Percentiles rank a stretch among this genome's conserved stretches.
phyloP scores from a whole-genome alignment of 768 basidiomycete genomes.

The Polyporus arcularius region DNA sequence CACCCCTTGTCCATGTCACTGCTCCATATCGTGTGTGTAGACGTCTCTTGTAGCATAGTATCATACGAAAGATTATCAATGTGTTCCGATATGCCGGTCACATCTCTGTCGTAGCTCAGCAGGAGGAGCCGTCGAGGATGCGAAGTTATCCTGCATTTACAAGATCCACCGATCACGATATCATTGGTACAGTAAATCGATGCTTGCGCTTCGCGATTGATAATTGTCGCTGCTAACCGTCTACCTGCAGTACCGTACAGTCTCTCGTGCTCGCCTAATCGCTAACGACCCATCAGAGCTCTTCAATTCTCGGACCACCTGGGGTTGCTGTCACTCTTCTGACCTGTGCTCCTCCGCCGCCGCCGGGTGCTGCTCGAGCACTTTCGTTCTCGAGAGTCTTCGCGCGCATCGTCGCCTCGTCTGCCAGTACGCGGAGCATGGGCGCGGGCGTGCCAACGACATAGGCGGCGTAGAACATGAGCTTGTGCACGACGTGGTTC shows the following conservation, averaged over 20 bases:
- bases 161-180: no score
- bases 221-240: no score
- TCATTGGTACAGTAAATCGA: no score
- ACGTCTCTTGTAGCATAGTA: slow-evolving; percentile 24
- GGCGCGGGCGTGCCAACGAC: slow-evolving; percentile 48
- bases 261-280: no score
- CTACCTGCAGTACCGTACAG: no score
- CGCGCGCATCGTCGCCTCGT: slow-evolving; percentile 39
- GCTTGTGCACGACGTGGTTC: slow-evolving; percentile 54
- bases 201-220: no score
- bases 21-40: slow-evolving; percentile 21
- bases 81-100: no score
- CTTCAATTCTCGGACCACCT: slow-evolving; percentile 5
- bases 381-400: slow-evolving; percentile 29
- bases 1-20: slow-evolving; percentile 9
- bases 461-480: slow-evolving; percentile 71
- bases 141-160: no score
- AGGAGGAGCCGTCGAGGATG: no score
- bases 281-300: not conserved
- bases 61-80: slow-evolving; percentile 2
- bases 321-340: not conserved
- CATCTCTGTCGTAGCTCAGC: no score
- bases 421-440: slow-evolving; percentile 42
- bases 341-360: not conserved
- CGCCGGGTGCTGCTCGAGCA: not conserved